Conservation (phyloP, 192 early-diverging fungal genomes). For the Irineochytrium annulatum region DNA sequence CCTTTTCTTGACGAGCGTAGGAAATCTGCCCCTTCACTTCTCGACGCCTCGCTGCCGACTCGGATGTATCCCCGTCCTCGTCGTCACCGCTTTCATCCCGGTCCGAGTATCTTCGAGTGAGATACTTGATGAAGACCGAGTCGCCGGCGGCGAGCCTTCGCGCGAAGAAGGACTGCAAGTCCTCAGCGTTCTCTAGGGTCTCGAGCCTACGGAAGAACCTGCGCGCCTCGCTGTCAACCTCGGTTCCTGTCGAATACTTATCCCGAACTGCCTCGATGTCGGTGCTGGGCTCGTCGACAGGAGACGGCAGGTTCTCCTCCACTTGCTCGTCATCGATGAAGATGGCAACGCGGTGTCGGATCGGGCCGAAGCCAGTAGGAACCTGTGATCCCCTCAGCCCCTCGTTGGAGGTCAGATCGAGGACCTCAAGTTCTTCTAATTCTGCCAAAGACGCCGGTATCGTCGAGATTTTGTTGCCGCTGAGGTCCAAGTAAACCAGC, state of each 20-base stretch:
- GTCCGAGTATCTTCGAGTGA: slow-evolving; percentile 32
- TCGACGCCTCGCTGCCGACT: slow-evolving; percentile 1
- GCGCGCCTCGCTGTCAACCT: slow-evolving; percentile 20
- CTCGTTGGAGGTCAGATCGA: slow-evolving; percentile 39
- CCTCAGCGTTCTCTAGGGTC: slow-evolving; percentile 20
- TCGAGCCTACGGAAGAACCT: slow-evolving; percentile 28
- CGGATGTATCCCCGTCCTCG: slow-evolving; percentile 5
- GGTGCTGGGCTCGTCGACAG: not conserved
- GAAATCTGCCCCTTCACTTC: slow-evolving; percentile 19
- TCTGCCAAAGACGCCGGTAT: slow-evolving; percentile 30
- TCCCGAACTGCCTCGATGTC: too few species aligned
- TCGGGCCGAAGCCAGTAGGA: slow-evolving; percentile 25
- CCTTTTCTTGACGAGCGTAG: slow-evolving; percentile 38
- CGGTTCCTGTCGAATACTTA: not conserved
- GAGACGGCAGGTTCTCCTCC: not conserved
- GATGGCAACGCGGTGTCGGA: slow-evolving; percentile 25
- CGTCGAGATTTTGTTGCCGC: slow-evolving; percentile 27
- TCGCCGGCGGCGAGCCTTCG: slow-evolving; percentile 25
- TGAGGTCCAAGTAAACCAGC: slow-evolving; percentile 40
- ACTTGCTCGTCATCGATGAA: slow-evolving; percentile 22
- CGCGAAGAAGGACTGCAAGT: slow-evolving; percentile 18
- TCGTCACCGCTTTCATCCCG: slow-evolving; percentile 11
- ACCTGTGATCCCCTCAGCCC: slow-evolving; percentile 13
- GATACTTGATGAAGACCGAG: slow-evolving; percentile 30
- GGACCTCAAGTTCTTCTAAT: slow-evolving; percentile 33